Conservation (phyloP, 345 rosid genomes). For the Eucalyptus albens region DNA sequence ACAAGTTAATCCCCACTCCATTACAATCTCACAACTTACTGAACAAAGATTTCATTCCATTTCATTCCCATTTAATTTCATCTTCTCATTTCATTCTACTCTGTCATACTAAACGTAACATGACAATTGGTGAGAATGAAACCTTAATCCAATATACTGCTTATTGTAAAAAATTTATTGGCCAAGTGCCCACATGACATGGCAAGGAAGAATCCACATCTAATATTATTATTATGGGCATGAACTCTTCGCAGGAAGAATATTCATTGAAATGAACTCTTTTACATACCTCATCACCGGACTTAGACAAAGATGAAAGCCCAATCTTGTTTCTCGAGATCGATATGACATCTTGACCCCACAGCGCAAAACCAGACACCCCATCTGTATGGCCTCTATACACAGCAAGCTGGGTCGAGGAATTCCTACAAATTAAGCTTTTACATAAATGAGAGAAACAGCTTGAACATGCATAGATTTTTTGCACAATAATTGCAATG, state of each 20-base stretch:
- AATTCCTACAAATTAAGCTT: constrained; percentile 36
- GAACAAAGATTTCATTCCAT: neutral
- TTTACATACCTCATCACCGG: constrained; percentile 46
- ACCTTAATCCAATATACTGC: neutral
- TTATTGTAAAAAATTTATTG: neutral
- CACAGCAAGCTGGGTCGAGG: constrained; percentile 32
- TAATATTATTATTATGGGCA: neutral
- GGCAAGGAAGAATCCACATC: neutral
- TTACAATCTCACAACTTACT: neutral
- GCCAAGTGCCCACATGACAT: neutral
- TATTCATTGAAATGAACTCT: neutral
- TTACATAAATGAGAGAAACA: neutral
- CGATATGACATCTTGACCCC: constrained; percentile 86
- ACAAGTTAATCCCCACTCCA: neutral
- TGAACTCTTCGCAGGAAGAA: neutral
- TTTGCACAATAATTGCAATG: neutral
- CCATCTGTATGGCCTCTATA: constrained; percentile 70
- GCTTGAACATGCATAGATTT: neutral
- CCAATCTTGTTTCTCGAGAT: constrained; percentile 81
- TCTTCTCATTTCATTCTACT: neutral
- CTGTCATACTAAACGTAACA: neutral
- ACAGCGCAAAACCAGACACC: constrained; percentile 66
- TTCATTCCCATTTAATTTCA: neutral
- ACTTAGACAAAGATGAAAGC: constrained; percentile 52
- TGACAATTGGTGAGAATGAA: neutral